phyloP scores from a whole-genome alignment of 176 grass and related monocot genomes.

The Phoenix roebelenii region DNA sequence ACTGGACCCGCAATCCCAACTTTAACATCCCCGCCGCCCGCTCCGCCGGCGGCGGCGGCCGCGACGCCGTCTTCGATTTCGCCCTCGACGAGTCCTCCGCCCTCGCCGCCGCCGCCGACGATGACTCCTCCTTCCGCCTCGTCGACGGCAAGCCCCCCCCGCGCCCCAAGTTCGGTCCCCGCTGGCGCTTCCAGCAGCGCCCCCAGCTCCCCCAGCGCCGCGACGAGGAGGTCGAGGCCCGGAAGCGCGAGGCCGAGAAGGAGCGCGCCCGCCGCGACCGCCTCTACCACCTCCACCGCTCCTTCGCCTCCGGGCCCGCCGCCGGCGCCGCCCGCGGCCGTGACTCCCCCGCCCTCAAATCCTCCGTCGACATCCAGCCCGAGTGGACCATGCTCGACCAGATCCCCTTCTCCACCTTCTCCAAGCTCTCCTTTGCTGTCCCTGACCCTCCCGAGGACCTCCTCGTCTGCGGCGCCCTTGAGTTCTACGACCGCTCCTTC shows the following conservation, averaged over 20 bases:
- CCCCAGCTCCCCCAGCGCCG: conserved; percentile 14
- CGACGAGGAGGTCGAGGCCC: conserved; percentile 18
- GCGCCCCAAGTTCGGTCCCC: conserved; percentile 9
- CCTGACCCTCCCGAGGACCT: conserved; percentile 9
- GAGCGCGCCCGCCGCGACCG: conserved; percentile 14
- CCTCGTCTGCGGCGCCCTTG: conserved; percentile 6
- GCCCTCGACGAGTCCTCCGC: conserved; percentile 7
- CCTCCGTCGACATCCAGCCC: conserved; percentile 11
- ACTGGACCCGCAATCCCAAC: conserved; percentile 13
- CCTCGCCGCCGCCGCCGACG: neutral
- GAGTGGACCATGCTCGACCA: conserved; percentile 19
- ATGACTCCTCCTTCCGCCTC: conserved; percentile 7
- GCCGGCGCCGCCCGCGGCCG: neutral
- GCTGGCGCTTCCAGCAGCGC: conserved; percentile 8
- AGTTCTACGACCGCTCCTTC: conserved; percentile 9
- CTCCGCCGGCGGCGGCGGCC: neutral
- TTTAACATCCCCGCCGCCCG: neutral
- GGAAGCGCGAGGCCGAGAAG: conserved; percentile 11
- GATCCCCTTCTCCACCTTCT: conserved; percentile 17
- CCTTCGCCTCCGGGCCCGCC: too few relatives aligned
- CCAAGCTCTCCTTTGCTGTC: conserved; percentile 8
- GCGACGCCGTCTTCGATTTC: conserved; percentile 10
- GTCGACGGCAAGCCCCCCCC: conserved; percentile 10
- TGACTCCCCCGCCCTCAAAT: conserved; percentile 4
- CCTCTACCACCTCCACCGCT: neutral